phyloP scores from a whole-genome alignment of 768 basidiomycete genomes.

The Trametes elegans region DNA sequence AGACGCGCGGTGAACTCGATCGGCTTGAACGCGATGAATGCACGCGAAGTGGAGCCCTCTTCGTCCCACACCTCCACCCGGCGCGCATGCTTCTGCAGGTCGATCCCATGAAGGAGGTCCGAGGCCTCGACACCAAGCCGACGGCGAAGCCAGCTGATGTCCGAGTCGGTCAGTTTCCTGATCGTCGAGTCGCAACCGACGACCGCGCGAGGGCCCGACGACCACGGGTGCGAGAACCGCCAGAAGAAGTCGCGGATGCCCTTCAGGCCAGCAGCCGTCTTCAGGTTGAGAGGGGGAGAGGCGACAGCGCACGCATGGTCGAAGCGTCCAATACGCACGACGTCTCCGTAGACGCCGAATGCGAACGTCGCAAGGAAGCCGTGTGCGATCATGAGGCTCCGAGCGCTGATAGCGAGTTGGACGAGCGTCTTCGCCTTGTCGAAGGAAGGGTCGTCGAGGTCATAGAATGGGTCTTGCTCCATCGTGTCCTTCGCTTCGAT shows the following conservation, averaged over 20 bases:
- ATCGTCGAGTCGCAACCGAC: conserved; percentile 9
- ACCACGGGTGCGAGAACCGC: conserved; percentile 10
- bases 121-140: background rate
- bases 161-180: background rate
- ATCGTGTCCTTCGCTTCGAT: conserved; percentile 1
- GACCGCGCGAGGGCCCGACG: background rate
- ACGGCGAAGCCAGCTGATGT: background rate
- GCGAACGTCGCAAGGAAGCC: conserved; percentile 1
- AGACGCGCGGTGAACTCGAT: conserved; percentile 7
- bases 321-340: conserved; percentile 11
- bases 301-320: too few relatives aligned
- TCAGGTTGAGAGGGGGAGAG: too few relatives aligned
- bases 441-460: background rate
- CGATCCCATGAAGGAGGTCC: too few relatives aligned
- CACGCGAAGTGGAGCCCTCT: background rate
- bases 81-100: background rate
- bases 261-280: background rate
- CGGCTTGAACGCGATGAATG: conserved; percentile 1
- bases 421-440: background rate
- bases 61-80: background rate
- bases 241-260: conserved; percentile 13
- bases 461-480: background rate
- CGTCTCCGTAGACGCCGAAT: conserved; percentile 8
- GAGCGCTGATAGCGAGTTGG: conserved; percentile 6
- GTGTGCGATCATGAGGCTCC: conserved; percentile 8